Percentiles rank a stretch among this genome's conserved stretches.
phyloP scores from a whole-genome alignment of 257 asterid genomes.

The Rubia yunnanensis region DNA sequence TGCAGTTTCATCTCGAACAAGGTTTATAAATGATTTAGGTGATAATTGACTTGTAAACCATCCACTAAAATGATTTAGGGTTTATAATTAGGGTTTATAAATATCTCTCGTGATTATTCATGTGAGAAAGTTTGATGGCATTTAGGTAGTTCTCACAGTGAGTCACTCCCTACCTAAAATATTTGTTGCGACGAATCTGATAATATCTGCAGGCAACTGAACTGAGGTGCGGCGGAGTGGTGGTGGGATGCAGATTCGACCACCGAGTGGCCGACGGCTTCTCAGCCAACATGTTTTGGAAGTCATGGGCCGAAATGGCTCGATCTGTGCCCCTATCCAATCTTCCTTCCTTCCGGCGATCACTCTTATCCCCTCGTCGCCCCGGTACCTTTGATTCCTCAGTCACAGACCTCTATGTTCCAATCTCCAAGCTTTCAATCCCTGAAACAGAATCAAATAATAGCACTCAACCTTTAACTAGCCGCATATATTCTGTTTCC shows the following conservation, averaged over 20 bases:
- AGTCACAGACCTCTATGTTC: conserved; percentile 28
- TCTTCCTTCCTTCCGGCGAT: conserved; percentile 54
- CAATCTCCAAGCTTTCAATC: conserved; percentile 17
- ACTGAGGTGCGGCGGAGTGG: conserved; percentile 51
- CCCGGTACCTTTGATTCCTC: conserved; percentile 29
- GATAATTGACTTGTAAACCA: no score
- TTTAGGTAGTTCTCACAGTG: no score
- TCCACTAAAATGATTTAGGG: no score
- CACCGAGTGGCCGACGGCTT: conserved; percentile 71
- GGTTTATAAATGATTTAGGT: no score
- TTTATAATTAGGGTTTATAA: no score
- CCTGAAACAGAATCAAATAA: not conserved
- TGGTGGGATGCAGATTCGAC: conserved; percentile 51
- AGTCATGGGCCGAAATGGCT: conserved; percentile 59
- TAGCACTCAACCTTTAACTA: not conserved
- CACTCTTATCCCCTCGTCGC: conserved; percentile 37
- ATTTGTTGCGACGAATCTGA: no score
- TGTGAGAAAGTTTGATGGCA: no score
- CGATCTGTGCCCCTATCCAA: conserved; percentile 25
- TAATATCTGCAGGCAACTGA: conserved; percentile 51
- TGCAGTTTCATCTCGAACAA: no score
- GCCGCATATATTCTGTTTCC: conserved; percentile 52
- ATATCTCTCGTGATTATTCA: no score
- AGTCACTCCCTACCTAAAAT: no score
- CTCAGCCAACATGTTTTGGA: conserved; percentile 62